These are phyloP conservation scores for Zoysia japonica DNA, from an alignment of 176 grass and related monocot genomes.

Conservation along the genomic window DNA sequence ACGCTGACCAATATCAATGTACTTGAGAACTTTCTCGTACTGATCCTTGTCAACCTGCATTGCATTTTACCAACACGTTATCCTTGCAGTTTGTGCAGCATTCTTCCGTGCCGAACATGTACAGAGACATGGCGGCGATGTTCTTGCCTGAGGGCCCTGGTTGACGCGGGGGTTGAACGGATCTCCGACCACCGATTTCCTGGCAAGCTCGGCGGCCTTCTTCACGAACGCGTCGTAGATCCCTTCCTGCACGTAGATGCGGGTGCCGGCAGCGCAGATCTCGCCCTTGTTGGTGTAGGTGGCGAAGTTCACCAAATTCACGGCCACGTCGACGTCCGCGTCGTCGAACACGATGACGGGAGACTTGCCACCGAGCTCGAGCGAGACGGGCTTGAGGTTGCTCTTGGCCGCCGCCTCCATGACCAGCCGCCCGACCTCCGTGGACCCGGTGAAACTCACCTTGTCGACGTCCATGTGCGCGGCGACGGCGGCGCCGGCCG, in stretches of 20 bases:
- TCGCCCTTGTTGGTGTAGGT: constrained; percentile 91
- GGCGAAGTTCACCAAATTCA: constrained; percentile 47
- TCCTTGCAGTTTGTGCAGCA: background rate
- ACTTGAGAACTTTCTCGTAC: constrained; percentile 81
- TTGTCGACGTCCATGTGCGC: constrained; percentile 93
- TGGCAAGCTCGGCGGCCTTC: constrained; percentile 53
- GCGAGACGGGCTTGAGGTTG: constrained; percentile 82
- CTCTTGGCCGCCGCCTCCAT: constrained; percentile 80
- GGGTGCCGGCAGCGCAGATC: constrained; percentile 67
- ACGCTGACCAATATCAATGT: constrained; percentile 61
- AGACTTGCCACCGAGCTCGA: constrained; percentile 89
- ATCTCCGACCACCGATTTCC: constrained; percentile 69
- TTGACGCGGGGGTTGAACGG: constrained; percentile 71
- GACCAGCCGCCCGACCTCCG: constrained; percentile 63
- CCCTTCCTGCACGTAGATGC: constrained; percentile 92
- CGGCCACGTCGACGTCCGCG: constrained; percentile 80
- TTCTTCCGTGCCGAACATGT: background rate
- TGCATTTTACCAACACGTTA: background rate
- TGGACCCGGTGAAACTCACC: constrained; percentile 82
- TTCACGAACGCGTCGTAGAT: constrained; percentile 87
- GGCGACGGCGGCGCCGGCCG: constrained; percentile 64
- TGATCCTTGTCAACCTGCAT: constrained; percentile 73
- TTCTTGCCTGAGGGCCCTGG: constrained; percentile 71
- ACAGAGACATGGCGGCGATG: background rate
- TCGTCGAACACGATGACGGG: constrained; percentile 83